Evolutionary conservation across 768 basidiomycete genomes (phyloP).

Genomic region (Amanita pallidorosea): DNA sequence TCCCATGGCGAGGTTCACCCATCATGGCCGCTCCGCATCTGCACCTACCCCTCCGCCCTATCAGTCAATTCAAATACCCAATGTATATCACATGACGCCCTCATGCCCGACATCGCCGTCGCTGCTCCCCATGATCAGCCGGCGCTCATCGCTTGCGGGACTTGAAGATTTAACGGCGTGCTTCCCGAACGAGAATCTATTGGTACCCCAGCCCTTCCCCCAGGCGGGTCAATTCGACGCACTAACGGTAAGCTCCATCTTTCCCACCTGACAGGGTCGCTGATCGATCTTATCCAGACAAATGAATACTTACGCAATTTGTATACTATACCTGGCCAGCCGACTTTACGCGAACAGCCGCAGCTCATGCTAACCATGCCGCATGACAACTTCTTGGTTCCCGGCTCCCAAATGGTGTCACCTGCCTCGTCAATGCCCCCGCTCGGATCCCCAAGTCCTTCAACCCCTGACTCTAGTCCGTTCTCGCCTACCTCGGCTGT

Average conservation of each 20-base stretch:
- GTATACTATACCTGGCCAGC: conserved; percentile 21
- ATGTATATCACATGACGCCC: conserved; percentile 39
- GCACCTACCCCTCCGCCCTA: conserved; percentile 60
- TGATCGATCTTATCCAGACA: conserved; percentile 20
- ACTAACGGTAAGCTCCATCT: conserved; percentile 23
- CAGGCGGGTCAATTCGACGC: conserved; percentile 33
- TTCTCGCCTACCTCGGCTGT: conserved; percentile 35
- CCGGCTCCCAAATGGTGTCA: conserved; percentile 34
- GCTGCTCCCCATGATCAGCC: conserved; percentile 46
- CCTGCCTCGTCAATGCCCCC: conserved; percentile 28
- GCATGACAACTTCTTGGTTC: conserved; percentile 26
- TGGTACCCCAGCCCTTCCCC: conserved; percentile 22
- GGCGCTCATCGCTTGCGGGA: conserved; percentile 39
- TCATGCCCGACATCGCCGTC: conserved; percentile 59
- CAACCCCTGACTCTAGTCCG: conserved; percentile 37
- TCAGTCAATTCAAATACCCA: conserved; percentile 62
- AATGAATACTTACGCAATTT: conserved; percentile 41
- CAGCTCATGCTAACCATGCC: conserved; percentile 32
- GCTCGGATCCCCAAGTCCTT: conserved; percentile 36
- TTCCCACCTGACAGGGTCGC: background rate
- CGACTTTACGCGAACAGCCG: conserved; percentile 10
- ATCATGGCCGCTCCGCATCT: conserved; percentile 30
- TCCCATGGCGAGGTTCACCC: conserved; percentile 16
- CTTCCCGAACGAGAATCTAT: conserved; percentile 32
- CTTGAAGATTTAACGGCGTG: conserved; percentile 41